Base-by-base conservation (phyloP, 345 rosid genomes). In the Pugionium dolabratum region DNA sequence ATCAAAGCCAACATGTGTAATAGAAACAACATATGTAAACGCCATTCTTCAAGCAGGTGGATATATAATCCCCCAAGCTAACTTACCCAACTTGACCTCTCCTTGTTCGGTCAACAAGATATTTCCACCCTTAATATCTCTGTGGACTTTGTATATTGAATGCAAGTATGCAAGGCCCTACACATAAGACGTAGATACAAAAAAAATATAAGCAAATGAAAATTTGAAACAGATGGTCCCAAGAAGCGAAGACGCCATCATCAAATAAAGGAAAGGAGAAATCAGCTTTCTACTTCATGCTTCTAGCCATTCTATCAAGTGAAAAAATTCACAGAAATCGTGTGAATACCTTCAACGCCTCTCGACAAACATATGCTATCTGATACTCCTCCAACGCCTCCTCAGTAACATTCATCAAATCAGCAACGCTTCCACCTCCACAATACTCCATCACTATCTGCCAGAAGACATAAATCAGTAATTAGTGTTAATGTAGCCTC, bases 371-470 rank as follows among this genome's bases (percentile, higher is more conserved):
- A 74, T 82, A 94, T 59, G 99, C 99, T 68, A 94, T 94, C 72
- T 88, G 99, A 88, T 76, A 81, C 84, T 94, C 99, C 75, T 94
- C 97, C 71, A 94, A 77, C 34, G 99, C 76, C 76, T 88, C 95
- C 62, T 90, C 96, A 7, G 90, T 78, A 61, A 78, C 95, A 79
- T 88, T 84, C 96, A 94, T 94, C 69, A 94, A 79, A 79, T 87
- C 99, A 76, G 95, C 89, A 55, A 94, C 91, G 57, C 99, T 94
- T 75, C 99, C 99, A 82, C 97, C 96, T 46, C 99, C 97, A 73
- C 99, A 94, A 55, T 94, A 94, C 81, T 94, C 99, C 99, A 94
- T 94, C 72, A 94, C 96, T 78, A 90, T 94, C 99, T 94, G 99
- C 82, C 81, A 79, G 59, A 74, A 70, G 47, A 77, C 44, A 52